Evolutionary conservation across 352 stramenopile species (phyloP).

Genomic region (Achlya hypogyna): DNA sequence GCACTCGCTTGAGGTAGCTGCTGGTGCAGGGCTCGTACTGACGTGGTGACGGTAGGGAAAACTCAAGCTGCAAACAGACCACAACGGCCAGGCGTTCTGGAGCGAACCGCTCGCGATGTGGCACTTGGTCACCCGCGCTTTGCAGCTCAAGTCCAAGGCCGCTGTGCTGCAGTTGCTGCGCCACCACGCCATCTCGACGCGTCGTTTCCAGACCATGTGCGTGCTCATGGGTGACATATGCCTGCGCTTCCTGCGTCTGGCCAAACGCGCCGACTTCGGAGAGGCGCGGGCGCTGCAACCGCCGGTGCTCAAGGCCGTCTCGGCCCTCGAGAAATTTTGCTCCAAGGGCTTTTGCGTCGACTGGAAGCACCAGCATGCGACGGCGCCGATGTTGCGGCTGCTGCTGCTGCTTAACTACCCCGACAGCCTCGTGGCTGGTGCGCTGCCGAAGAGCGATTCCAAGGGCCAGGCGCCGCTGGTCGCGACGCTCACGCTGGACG

Average conservation of each 20-base stretch:
- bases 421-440: slow-evolving; percentile 51
- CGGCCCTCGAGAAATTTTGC: slow-evolving; percentile 39
- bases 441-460: slow-evolving; percentile 22
- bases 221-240: slow-evolving; percentile 73
- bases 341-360: slow-evolving; percentile 27
- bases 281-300: slow-evolving; percentile 30
- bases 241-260: slow-evolving; percentile 42
- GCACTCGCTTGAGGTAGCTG: slow-evolving; percentile 15
- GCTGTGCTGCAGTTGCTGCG: slow-evolving; percentile 27
- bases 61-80: slow-evolving; percentile 44
- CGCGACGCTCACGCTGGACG: slow-evolving; percentile 45
- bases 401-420: slow-evolving; percentile 70
- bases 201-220: slow-evolving; percentile 67
- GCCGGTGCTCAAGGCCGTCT: slow-evolving; percentile 32
- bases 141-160: slow-evolving; percentile 36
- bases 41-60: slow-evolving; percentile 47
- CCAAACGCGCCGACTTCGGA: slow-evolving; percentile 32
- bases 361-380: slow-evolving; percentile 27
- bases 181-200: slow-evolving; percentile 47
- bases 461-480: slow-evolving; percentile 28
- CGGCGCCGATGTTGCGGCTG: slow-evolving; percentile 37
- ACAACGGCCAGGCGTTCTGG: slow-evolving; percentile 38
- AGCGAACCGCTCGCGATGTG: slow-evolving; percentile 71
- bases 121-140: slow-evolving; percentile 40
- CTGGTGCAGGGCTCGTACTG: neutral